These are phyloP conservation scores for Colletotrichum sp. DNA, from an alignment of 2,329 filamentous ascomycete species.

Conservation along the genomic window DNA sequence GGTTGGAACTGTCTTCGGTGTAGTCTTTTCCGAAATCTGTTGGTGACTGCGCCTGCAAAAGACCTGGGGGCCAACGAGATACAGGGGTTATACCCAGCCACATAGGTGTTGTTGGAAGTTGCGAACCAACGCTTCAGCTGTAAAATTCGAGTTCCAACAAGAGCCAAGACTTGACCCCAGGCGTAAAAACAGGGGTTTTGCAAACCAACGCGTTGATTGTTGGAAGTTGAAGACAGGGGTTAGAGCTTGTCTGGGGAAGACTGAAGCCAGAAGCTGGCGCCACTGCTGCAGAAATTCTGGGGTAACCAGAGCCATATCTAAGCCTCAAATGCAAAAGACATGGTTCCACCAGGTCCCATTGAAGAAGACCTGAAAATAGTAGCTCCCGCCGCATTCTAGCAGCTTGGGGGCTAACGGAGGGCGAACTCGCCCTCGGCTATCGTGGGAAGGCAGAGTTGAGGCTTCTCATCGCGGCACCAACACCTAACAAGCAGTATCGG, in stretches of 20 bases:
- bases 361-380: neutral
- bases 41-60: neutral
- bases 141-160: neutral
- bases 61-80: neutral
- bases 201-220: neutral
- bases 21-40: neutral
- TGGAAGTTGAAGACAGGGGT: neutral
- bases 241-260: neutral
- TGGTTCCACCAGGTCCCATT: fast-evolving
- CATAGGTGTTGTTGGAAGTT: neutral
- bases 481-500: neutral
- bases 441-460: neutral
- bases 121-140: neutral
- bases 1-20: neutral
- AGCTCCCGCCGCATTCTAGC: neutral
- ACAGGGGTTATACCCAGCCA: neutral
- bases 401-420: neutral
- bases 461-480: neutral
- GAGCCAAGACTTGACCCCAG: neutral
- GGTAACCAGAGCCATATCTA: neutral
- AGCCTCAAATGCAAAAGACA: neutral
- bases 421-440: neutral
- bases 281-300: neutral
- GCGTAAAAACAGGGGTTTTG: too few relatives aligned
- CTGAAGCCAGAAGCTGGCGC: neutral